phyloP scores from a whole-genome alignment of 345 rosid genomes.

The Cardamine resedifolia region DNA sequence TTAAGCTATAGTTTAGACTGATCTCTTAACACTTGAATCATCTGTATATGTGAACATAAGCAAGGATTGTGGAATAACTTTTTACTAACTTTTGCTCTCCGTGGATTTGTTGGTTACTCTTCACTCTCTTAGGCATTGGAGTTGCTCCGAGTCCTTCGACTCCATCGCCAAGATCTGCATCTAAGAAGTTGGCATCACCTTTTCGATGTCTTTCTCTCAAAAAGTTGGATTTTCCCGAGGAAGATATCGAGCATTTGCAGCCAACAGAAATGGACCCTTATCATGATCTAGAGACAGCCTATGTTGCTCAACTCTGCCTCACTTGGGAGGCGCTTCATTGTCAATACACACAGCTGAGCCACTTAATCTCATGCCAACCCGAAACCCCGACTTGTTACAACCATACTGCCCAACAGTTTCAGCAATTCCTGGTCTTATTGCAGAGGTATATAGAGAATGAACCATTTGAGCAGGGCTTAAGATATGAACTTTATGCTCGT shows the following conservation, averaged over 20 bases:
- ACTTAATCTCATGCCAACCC: conserved; percentile 63
- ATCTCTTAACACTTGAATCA: not conserved
- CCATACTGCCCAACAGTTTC: conserved; percentile 80
- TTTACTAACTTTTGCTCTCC: not conserved
- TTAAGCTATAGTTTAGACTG: not conserved
- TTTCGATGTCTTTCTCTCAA: conserved; percentile 83
- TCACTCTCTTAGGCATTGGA: conserved; percentile 36
- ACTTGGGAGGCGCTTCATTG: conserved; percentile 99
- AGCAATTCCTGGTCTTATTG: conserved; percentile 82
- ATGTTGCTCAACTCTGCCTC: conserved; percentile 91
- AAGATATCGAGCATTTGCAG: conserved; percentile 64
- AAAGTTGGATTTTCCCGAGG: conserved; percentile 65
- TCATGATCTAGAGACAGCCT: conserved; percentile 80
- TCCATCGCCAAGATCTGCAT: conserved; percentile 79
- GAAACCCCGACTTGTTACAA: conserved; percentile 64
- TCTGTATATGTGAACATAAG: not conserved
- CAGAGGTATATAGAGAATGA: conserved; percentile 94
- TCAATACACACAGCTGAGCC: conserved; percentile 80
- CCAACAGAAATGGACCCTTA: conserved; percentile 45
- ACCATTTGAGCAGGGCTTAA: conserved; percentile 76
- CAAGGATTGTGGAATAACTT: conserved; percentile 9
- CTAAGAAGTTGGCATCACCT: conserved; percentile 83
- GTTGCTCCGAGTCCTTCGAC: conserved; percentile 53
- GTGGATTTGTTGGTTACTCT: conserved; percentile 6
- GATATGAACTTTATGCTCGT: conserved; percentile 76